A percentile compares a stretch with the other conserved stretches of the same genome.
phyloP scores from a whole-genome alignment of 2,329 filamentous ascomycete species.

The Plenodomus lindquistii region DNA sequence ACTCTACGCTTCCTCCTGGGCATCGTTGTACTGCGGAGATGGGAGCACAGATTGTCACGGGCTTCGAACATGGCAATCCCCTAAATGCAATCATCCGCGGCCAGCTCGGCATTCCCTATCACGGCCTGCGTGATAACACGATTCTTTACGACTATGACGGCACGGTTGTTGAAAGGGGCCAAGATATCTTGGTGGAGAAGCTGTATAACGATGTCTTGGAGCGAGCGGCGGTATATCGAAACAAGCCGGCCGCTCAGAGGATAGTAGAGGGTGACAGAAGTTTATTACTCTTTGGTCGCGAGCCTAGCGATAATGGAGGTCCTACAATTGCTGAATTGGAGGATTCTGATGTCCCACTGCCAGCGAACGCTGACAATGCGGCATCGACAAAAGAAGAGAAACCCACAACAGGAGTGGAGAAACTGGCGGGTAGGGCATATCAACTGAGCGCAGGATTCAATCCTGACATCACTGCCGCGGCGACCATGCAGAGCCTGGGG shows the following conservation, averaged over 20 bases:
- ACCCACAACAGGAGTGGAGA: slow-evolving; percentile 58
- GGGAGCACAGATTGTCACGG: slow-evolving; percentile 97
- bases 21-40: slow-evolving; percentile 85
- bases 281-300: slow-evolving; percentile 79
- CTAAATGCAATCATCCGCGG: slow-evolving; percentile 88
- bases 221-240: slow-evolving; percentile 86
- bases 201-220: slow-evolving; percentile 95
- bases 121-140: slow-evolving; percentile 76
- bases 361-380: slow-evolving; percentile 53
- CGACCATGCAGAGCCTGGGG: slow-evolving; percentile 78
- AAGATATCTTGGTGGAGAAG: slow-evolving; percentile 83
- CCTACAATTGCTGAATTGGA: slow-evolving; percentile 75
- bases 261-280: slow-evolving; percentile 82
- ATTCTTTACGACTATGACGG: slow-evolving; percentile 88
- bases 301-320: slow-evolving; percentile 61
- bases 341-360: slow-evolving; percentile 60
- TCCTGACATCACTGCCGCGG: slow-evolving; percentile 71
- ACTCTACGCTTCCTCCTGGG: slow-evolving; percentile 55
- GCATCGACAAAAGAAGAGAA: slow-evolving; percentile 46
- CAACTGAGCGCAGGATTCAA: slow-evolving; percentile 68
- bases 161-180: slow-evolving; percentile 72
- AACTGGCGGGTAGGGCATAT: slow-evolving; percentile 72
- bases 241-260: slow-evolving; percentile 70
- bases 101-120: slow-evolving; percentile 85
- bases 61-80: slow-evolving; percentile 93